A percentile compares a stretch with the other conserved stretches of the same genome.
phyloP scores from a whole-genome alignment of 2,329 filamentous ascomycete species.

The Xylaria sp. region DNA sequence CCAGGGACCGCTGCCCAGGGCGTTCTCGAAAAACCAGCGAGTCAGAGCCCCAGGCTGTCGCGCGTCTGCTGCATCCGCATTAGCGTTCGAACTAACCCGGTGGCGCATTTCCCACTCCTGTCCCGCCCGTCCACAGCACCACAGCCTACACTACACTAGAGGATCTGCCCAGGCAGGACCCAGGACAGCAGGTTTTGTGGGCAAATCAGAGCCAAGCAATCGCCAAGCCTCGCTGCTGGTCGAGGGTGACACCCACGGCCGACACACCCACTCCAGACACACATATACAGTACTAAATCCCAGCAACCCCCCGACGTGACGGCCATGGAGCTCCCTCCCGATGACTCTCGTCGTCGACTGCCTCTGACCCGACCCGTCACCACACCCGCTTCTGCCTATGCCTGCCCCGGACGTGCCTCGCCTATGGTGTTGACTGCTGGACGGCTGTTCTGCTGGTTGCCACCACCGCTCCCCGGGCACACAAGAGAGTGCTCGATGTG shows the following conservation, averaged over 20 bases:
- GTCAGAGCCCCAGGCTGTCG: constrained; percentile 2
- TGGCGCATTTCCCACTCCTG: constrained; percentile 16
- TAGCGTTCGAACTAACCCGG: constrained; percentile 26
- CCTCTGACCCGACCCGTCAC: no score
- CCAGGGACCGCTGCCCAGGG: not conserved
- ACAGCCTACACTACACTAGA: no score
- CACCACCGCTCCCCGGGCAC: constrained; percentile 18
- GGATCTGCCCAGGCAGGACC: no score
- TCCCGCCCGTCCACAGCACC: no score
- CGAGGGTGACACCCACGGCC: constrained; percentile 13
- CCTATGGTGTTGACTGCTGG: constrained; percentile 9
- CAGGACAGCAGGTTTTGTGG: constrained; percentile 17
- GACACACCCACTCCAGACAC: not conserved
- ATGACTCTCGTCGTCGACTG: constrained; percentile 1
- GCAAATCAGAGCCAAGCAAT: constrained; percentile 7
- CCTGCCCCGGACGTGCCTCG: constrained; percentile 6
- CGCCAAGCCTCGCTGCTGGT: constrained; percentile 23
- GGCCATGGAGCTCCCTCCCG: constrained; percentile 1
- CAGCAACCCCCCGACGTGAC: constrained; percentile 16
- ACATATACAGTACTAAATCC: constrained; percentile 29
- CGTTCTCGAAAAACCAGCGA: not conserved
- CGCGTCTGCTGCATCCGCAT: constrained; percentile 27
- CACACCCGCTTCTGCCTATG: no score
- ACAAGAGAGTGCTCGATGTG: constrained; percentile 32
- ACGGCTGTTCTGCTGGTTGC: not conserved